phyloP scores from a whole-genome alignment of 1,284 basidiomycete species.

The Fomitopsis palustris region DNA sequence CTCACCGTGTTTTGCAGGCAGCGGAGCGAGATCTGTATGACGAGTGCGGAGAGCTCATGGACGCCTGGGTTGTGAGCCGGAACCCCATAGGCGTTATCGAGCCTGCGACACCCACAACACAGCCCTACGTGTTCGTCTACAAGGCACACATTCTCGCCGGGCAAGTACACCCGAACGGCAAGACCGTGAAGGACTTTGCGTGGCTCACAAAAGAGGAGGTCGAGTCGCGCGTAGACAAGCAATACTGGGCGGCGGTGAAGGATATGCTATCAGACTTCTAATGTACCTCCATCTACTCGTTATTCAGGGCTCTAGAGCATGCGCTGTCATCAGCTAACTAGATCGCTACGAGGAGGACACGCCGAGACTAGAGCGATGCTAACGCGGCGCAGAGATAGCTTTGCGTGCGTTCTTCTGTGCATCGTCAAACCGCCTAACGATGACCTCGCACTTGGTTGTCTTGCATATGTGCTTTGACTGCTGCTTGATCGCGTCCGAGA shows the following conservation, averaged over 20 bases:
- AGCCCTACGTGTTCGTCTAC: constrained; percentile 63
- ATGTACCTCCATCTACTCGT: constrained; percentile 12
- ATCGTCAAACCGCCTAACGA: constrained; percentile 86
- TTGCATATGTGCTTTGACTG: constrained; percentile 87
- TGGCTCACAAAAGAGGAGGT: constrained; percentile 93
- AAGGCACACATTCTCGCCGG: constrained; percentile 83
- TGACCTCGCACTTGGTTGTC: constrained; percentile 80
- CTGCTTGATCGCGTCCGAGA: constrained; percentile 81
- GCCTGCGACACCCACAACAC: constrained; percentile 30
- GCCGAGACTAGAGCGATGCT: not conserved
- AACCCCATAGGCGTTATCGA: constrained; percentile 72
- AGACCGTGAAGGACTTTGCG: constrained; percentile 69
- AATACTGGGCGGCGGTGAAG: constrained; percentile 76
- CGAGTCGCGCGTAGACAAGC: constrained; percentile 51
- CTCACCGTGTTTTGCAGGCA: constrained; percentile 39
- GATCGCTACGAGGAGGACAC: too few relatives aligned
- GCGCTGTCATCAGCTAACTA: not conserved
- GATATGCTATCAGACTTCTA: constrained; percentile 78
- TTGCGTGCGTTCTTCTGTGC: constrained; percentile 67
- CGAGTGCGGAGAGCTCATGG: constrained; percentile 73
- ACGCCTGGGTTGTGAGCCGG: constrained; percentile 78
- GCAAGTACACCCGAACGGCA: constrained; percentile 55
- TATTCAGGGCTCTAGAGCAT: not conserved
- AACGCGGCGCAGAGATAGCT: constrained; percentile 47
- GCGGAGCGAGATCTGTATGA: constrained; percentile 62